phyloP scores from a whole-genome alignment of 805 yeast species.

The Metschnikowia reukaufii region DNA sequence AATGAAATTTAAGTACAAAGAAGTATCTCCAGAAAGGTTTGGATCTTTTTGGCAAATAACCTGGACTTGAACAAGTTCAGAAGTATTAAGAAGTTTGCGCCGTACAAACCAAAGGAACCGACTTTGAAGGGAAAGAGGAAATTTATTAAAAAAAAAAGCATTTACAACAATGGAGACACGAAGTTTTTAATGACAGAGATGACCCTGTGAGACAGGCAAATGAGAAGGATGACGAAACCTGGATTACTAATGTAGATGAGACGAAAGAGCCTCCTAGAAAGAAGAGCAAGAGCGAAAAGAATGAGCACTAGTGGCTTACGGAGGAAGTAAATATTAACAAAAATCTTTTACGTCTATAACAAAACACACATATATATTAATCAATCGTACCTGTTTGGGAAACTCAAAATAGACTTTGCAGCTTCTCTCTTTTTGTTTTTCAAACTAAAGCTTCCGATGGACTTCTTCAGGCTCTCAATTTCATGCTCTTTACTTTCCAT shows the following conservation, averaged over 20 bases:
- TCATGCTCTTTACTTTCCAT: conserved; percentile 12
- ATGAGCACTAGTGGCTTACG: not conserved
- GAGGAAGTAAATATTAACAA: too few species aligned
- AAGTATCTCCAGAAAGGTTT: conserved; percentile 91
- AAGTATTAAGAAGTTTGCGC: conserved; percentile 90
- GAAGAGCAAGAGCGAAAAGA: conserved; percentile 7
- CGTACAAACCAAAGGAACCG: conserved; percentile 77
- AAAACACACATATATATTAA: too few species aligned
- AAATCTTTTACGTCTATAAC: too few species aligned
- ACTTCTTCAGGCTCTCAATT: conserved; percentile 17
- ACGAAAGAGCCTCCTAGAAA: conserved; percentile 3
- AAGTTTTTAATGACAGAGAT: conserved; percentile 65
- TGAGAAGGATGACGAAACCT: conserved; percentile 36
- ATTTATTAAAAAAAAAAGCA: conserved; percentile 78
- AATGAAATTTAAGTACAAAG: conserved; percentile 80
- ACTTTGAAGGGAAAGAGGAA: conserved; percentile 78
- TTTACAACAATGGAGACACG: conserved; percentile 85
- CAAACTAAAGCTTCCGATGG: conserved; percentile 26
- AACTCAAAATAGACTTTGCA: conserved; percentile 41
- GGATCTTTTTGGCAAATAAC: conserved; percentile 94
- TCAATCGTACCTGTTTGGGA: conserved; percentile 25
- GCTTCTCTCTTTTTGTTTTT: conserved; percentile 28
- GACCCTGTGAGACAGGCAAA: conserved; percentile 41
- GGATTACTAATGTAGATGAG: conserved; percentile 35
- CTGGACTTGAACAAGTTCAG: conserved; percentile 77